Base-by-base conservation (phyloP, 2,329 filamentous ascomycete genomes). In the Lasiodiplodia sp. region DNA sequence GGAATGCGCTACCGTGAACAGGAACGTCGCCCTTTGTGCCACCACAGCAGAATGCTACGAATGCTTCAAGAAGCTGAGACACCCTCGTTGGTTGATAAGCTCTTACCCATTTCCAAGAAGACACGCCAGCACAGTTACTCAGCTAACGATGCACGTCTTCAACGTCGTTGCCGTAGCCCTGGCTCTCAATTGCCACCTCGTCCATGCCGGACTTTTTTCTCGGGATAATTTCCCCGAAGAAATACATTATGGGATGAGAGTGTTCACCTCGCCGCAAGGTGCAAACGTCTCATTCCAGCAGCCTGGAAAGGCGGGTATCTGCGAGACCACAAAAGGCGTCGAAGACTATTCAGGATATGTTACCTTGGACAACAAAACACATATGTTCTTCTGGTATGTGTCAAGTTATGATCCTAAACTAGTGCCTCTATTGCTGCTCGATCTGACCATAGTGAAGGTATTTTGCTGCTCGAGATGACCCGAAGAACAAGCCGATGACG, bases 361-460 rank as follows among this genome's bases (percentile, higher is more conserved):
- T 68, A 78, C 74, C 68, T 70, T 79, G 58, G 72, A 77, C 53
- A 73, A 74, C n/a, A 76, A 72, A 38, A 78, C 75, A 31, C 76
- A 81, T 66, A 79, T 80, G 77, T 81, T 79, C 69, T 82, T 83
- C 69, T 83, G 82, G 82, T 84, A 31, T 11, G 37, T 21, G 14
- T 23, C 31, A 7, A 21, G 7, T 23, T 10, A 3, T n/a, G n/a
- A n/a, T 6, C 21, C 16, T 10, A 0, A 3, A 16, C 21, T n/a
- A 8, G 2, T 21, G 12, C 16, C n/a, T 8, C 10, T 21, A 2
- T 12, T 53, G 12, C 11, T 11, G 18, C 47, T 23, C 4, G 21
- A 11, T 3, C 38, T 38, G 6, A 47, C 23, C 7, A 14, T 3
- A 8, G 18, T 14, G 2, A 12, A 60, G 57, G 64, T n/a, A 57